A percentile compares a stretch with the other conserved stretches of the same genome.
phyloP scores from a whole-genome alignment of 352 stramenopile genomes.

The Pythium periplocum region DNA sequence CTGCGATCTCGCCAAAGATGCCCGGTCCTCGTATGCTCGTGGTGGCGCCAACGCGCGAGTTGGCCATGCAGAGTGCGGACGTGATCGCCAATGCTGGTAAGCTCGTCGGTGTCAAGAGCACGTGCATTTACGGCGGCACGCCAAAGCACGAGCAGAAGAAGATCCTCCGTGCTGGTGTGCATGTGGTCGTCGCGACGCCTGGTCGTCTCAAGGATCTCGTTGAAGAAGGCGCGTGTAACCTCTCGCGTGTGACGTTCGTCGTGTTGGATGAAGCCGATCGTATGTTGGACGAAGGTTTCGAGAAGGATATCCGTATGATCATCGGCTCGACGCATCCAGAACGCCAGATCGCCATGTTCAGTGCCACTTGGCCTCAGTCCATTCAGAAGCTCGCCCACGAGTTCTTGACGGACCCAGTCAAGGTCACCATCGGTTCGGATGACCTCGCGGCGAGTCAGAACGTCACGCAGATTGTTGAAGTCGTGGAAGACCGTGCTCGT shows the following conservation, averaged over 20 bases:
- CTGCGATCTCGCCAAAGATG: constrained; percentile 43
- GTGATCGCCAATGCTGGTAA: constrained; percentile 92
- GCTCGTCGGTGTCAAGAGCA: constrained; percentile 75
- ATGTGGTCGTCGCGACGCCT: constrained; percentile 95
- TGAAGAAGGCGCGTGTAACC: constrained; percentile 78
- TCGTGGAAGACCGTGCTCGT: constrained; percentile 90
- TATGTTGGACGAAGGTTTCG: constrained; percentile 93
- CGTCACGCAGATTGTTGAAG: constrained; percentile 94
- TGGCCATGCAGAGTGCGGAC: constrained; percentile 91
- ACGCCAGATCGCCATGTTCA: constrained; percentile 97
- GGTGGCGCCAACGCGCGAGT: constrained; percentile 91
- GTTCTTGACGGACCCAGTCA: constrained; percentile 93
- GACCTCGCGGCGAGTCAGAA: constrained; percentile 94
- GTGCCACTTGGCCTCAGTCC: constrained; percentile 94
- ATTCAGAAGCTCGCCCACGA: constrained; percentile 96
- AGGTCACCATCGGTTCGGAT: constrained; percentile 92
- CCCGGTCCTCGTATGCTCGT: constrained; percentile 90
- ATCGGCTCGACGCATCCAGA: constrained; percentile 74
- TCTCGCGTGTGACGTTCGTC: constrained; percentile 89
- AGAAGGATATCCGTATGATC: constrained; percentile 91
- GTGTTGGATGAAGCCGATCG: constrained; percentile 96
- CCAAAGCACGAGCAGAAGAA: constrained; percentile 92
- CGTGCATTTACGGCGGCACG: constrained; percentile 95
- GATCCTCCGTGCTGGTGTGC: constrained; percentile 80
- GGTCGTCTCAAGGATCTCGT: constrained; percentile 92